phyloP scores from a whole-genome alignment of 495 filamentous ascomycete species.

The Eremomyces bilateralis region DNA sequence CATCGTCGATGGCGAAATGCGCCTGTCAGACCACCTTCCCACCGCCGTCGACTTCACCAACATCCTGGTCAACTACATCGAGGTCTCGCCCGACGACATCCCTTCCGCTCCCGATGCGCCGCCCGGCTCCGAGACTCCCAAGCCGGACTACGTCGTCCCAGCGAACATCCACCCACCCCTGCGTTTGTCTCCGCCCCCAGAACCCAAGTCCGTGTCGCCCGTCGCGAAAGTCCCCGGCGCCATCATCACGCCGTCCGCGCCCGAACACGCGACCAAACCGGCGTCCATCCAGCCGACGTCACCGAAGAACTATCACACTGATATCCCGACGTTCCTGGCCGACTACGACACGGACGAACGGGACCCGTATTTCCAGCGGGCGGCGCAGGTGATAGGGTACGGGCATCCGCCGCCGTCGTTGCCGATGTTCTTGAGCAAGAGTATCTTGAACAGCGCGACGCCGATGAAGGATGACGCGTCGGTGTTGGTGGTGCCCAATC shows the following conservation, averaged over 20 bases:
- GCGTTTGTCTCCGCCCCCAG: constrained; percentile 9
- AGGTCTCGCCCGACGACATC: constrained; percentile 62
- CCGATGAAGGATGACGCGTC: constrained; percentile 95
- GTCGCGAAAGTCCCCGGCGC: too few relatives aligned
- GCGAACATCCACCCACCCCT: constrained; percentile 10
- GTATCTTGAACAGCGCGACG: constrained; percentile 74
- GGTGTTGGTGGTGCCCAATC: constrained; percentile 87
- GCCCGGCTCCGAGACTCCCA: constrained; percentile 12
- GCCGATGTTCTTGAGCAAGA: constrained; percentile 81
- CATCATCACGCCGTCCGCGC: constrained; percentile 2
- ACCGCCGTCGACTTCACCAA: constrained; percentile 95
- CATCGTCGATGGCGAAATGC: constrained; percentile 83
- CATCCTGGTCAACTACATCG: constrained; percentile 92
- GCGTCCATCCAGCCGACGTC: neutral
- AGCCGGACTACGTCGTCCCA: constrained; percentile 23
- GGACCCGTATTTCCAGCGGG: constrained; percentile 35
- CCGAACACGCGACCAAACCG: neutral
- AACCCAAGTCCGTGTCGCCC: constrained; percentile 4
- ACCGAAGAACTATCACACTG: constrained; percentile 28
- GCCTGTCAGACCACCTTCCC: constrained; percentile 61
- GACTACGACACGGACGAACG: constrained; percentile 76
- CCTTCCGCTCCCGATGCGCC: constrained; percentile 11
- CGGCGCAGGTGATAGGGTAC: constrained; percentile 45
- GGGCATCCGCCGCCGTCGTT: constrained; percentile 66
- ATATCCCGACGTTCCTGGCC: constrained; percentile 63